Conservation (phyloP, 352 stramenopile genomes). For the Stramenopiles sp. region DNA sequence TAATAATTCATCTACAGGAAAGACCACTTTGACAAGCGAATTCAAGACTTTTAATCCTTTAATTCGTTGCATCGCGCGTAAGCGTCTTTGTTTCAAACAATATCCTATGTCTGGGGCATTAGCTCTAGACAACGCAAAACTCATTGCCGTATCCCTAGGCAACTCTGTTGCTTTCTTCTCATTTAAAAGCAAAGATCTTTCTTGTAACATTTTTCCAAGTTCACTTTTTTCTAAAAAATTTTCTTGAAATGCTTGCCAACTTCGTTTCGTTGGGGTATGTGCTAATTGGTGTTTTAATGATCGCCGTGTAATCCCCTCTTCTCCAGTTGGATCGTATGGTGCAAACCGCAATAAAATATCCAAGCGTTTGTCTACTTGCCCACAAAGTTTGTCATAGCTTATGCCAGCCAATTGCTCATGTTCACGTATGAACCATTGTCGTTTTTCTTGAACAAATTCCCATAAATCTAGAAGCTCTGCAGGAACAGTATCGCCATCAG, state of each 20-base stretch:
- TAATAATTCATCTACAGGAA: neutral
- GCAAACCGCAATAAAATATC: neutral
- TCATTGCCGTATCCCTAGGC: neutral
- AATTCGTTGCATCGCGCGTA: neutral
- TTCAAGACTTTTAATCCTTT: neutral
- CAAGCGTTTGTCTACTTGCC: neutral
- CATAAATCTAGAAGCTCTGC: neutral
- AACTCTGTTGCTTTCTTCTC: neutral
- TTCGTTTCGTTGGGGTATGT: neutral
- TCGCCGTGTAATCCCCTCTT: neutral
- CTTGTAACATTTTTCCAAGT: constrained; percentile 7
- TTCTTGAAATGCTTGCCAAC: neutral
- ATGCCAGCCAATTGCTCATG: neutral
- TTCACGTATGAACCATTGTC: constrained; percentile 3
- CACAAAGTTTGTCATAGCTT: neutral
- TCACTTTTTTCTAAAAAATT: neutral
- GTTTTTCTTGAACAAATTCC: constrained; percentile 6
- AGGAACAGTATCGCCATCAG: neutral
- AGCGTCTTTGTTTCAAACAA: neutral
- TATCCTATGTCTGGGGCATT: neutral
- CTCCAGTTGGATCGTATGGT: neutral
- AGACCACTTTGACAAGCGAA: neutral
- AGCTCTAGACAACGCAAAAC: neutral
- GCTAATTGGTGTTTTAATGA: neutral
- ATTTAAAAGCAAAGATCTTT: neutral